Conservation (phyloP, 164 flowering plant species). For the Houttuynia cordata region DNA sequence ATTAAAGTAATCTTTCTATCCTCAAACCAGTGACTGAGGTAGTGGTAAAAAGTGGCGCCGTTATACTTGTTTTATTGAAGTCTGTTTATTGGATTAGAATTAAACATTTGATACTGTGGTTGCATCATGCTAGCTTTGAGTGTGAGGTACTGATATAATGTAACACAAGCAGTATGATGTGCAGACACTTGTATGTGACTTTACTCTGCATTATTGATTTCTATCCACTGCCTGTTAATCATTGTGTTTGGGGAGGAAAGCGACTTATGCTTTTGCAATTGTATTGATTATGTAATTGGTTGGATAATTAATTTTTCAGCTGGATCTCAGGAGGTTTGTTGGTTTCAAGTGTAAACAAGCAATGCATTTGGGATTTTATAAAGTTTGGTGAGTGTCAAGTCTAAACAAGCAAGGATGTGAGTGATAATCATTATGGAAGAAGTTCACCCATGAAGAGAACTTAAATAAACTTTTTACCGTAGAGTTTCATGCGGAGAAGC, state of each 20-base stretch:
- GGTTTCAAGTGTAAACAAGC: conserved; percentile 81
- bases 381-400: conserved; percentile 22
- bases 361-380: conserved; percentile 55
- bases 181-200: too few species aligned
- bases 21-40: not conserved
- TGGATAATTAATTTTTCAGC: conserved; percentile 44
- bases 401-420: conserved; percentile 26
- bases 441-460: conserved; percentile 46
- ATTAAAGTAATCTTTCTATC: not conserved
- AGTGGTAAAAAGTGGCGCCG: not conserved
- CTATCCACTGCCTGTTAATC: too few species aligned
- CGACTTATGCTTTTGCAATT: conserved; percentile 7
- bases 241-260: not conserved
- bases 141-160: too few species aligned
- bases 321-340: conserved; percentile 78
- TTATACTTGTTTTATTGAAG: too few species aligned
- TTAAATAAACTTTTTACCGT: conserved; percentile 29
- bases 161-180: too few species aligned
- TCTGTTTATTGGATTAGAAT: too few species aligned
- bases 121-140: too few species aligned
- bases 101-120: too few species aligned
- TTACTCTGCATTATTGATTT: too few species aligned
- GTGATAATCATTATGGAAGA: conserved; percentile 27
- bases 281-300: conserved; percentile 6
- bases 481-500: conserved; percentile 62